Evolutionary conservation across 345 rosid genomes (phyloP), one percentile per base, ranked within the genome.

Genomic region (Eucalyptus curtisii): DNA sequence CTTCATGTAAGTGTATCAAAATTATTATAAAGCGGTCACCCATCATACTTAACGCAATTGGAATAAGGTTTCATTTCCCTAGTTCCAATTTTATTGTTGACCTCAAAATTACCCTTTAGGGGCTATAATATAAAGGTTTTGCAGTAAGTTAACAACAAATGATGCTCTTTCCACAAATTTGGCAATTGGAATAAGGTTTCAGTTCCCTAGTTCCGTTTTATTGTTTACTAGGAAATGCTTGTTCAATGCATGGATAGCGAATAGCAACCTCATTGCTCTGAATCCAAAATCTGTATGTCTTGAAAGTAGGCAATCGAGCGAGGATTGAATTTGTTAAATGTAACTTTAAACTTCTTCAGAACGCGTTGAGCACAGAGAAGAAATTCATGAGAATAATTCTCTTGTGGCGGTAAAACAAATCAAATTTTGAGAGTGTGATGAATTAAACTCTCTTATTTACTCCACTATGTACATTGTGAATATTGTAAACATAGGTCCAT

Each of bases 1-100:
- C 98, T 92, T 96, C 99, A 86, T 89, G 99, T 97, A 93, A 93
- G 98, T 86, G 88, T 49, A 85, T 59, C 49, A 45, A 49, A 49
- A 31, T 53, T 76, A 20, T 76, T 40, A 76, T 76, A 53, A 76
- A 76, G 84, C 16, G 24, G 47, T 76, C 30, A 40, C 47, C 44
- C 84, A 40, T 76, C 25, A 40, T 76, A 76, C 30, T 37, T 76
- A 37, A 76, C 4, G 30, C 47, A 22, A 76, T 40, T 44, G 13
- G 14, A 76, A 24, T 55, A 55, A 55, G 61, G 1, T 55, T 25
- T 24, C 61, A 55, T 55, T 55, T 55, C 61, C 30, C 30, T 55
- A 25, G 61, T 55, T 55, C 61, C 13, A 24, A 55, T 22, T 24
- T 22, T 22, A 55, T 55, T 24, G 61, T 55, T 24, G 27, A 55